Evolutionary conservation across 768 basidiomycete genomes (phyloP).

Genomic region (Gymnopilus junonius): DNA sequence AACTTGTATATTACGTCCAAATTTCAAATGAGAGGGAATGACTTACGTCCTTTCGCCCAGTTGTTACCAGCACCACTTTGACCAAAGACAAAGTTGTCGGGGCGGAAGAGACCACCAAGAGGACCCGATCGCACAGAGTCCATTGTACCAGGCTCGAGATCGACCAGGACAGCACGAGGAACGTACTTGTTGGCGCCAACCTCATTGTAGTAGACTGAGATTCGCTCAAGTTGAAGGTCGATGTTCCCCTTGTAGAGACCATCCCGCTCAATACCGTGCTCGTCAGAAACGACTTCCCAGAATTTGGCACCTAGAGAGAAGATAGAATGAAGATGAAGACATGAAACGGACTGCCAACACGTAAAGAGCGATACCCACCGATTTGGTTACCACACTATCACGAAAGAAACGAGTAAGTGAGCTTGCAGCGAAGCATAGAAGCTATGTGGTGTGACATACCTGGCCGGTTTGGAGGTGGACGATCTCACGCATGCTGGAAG

Average conservation of each 20-base stretch:
- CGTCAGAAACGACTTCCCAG: constrained; percentile 98
- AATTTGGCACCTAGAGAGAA: constrained; percentile 78
- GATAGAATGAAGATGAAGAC: constrained; percentile 19
- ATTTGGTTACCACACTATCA: constrained; percentile 98
- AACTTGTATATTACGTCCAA: neutral
- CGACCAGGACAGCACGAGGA: constrained; percentile 95
- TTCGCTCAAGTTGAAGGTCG: constrained; percentile 96
- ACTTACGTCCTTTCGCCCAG: constrained; percentile 99
- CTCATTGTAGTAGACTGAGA: constrained; percentile 99
- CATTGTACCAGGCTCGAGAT: constrained; percentile 98
- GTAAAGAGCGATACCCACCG: constrained; percentile 57
- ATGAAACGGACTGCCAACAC: constrained; percentile 12
- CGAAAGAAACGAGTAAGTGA: constrained; percentile 32
- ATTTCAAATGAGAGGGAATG: neutral
- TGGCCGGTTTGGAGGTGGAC: constrained; percentile 99
- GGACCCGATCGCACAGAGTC: constrained; percentile 91
- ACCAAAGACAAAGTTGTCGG: constrained; percentile 98
- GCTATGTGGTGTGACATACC: constrained; percentile 54
- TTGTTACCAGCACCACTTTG: constrained; percentile 99
- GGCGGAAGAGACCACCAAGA: constrained; percentile 91
- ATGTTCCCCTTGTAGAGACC: constrained; percentile 93
- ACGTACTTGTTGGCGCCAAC: constrained; percentile 96
- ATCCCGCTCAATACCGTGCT: constrained; percentile 95
- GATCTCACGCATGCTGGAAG: constrained; percentile 94
- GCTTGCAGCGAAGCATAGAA: constrained; percentile 17